Evolutionary conservation across 2,329 filamentous ascomycete species (phyloP).

Genomic region (Aspergillus sp.): DNA sequence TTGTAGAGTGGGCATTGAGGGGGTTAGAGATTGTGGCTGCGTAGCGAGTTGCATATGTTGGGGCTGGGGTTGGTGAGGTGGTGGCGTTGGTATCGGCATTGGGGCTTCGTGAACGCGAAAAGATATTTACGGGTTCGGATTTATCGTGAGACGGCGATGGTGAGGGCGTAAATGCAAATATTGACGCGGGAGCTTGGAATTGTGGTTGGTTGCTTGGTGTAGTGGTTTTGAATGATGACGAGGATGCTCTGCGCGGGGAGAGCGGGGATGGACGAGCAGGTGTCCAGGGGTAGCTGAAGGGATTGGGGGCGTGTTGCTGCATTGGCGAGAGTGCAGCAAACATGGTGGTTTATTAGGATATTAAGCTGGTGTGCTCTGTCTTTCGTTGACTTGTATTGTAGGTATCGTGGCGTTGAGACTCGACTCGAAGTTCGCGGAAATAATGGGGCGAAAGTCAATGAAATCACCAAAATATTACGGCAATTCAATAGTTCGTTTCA

Average conservation of each 20-base stretch:
- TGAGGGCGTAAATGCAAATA: conserved; percentile 6
- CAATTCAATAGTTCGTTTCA: neutral
- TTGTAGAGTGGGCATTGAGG: conserved; percentile 23
- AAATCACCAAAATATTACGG: neutral
- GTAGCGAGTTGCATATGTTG: conserved; percentile 38
- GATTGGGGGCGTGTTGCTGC: conserved; percentile 12
- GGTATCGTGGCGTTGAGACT: neutral
- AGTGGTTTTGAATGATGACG: neutral
- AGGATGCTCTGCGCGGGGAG: conserved; percentile 12
- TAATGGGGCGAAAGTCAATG: neutral
- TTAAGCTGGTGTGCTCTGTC: neutral
- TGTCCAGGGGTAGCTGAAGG: conserved; percentile 22
- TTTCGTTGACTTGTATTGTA: neutral
- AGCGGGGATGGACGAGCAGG: conserved; percentile 28
- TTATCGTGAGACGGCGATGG: neutral
- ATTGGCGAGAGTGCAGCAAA: conserved; percentile 27
- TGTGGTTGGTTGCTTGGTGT: neutral
- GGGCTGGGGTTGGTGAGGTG: conserved; percentile 2
- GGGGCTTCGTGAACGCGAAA: neutral
- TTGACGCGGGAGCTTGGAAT: neutral
- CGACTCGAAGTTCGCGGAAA: neutral
- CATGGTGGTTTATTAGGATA: conserved; percentile 20
- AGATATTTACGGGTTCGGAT: neutral
- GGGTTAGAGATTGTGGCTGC: conserved; percentile 34
- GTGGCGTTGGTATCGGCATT: neutral